A percentile compares a stretch with the other conserved stretches of the same genome.
Conservation (phyloP, 2,329 filamentous ascomycete species). For the Sporothrix variecibatus region DNA sequence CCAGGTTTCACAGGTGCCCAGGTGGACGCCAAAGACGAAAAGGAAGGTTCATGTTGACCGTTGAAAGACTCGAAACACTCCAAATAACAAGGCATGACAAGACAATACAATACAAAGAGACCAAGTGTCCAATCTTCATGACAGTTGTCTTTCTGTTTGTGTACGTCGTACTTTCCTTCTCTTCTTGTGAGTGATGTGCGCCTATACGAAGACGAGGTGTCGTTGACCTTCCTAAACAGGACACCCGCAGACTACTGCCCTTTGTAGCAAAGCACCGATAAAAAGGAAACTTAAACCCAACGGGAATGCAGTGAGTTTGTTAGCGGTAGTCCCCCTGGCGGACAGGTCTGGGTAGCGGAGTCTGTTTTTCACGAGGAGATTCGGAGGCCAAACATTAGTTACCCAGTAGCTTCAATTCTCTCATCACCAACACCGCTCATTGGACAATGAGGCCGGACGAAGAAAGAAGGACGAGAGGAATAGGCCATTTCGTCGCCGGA, state of each 20-base stretch:
- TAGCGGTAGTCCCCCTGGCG: background rate
- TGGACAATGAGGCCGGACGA: background rate
- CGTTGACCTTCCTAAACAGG: constrained; percentile 24
- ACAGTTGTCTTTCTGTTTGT: background rate
- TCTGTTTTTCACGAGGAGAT: background rate
- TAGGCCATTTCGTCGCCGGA: background rate
- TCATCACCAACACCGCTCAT: background rate
- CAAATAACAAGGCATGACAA: too few relatives aligned
- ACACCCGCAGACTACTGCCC: background rate
- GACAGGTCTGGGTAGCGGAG: background rate
- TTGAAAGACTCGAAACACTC: too few relatives aligned
- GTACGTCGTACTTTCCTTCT: background rate
- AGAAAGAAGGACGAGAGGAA: background rate
- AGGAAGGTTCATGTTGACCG: too few relatives aligned
- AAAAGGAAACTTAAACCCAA: background rate
- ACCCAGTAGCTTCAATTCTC: too few relatives aligned
- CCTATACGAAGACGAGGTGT: background rate
- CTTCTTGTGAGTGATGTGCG: background rate
- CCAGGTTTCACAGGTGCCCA: too few relatives aligned
- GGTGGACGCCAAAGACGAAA: too few relatives aligned
- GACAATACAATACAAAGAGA: background rate
- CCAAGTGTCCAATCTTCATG: background rate
- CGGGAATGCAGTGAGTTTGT: background rate
- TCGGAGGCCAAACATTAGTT: background rate
- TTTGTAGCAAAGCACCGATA: constrained; percentile 7